Evolutionary conservation across 768 basidiomycete species (phyloP), one percentile per base, ranked within the genome.

Genomic region (Termitomyces heimii): DNA sequence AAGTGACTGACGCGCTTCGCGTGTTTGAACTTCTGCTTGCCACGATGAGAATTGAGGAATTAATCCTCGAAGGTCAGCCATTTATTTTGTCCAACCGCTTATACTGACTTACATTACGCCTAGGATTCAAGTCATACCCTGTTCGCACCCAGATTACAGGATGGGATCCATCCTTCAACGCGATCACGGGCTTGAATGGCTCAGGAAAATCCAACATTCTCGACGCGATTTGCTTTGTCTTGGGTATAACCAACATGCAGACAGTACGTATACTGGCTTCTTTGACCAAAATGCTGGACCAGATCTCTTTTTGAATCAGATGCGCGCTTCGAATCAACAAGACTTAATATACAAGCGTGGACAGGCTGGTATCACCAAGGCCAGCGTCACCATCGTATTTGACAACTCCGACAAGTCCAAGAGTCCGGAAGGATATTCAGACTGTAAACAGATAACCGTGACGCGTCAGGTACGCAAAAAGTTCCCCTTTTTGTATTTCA

Each of bases 301-400:
- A 28, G 50, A 62, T 42, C 59, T 63, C 51, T 56, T 55, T 48
- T 35, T 28, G 12, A 10, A 48, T 24, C 62, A 94, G 93, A 93
- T 97, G 83, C 91, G 94, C 51, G 94, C 92, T 16, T 81, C 89
- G 62, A 98, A 98, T 73, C 90, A 97, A 67, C 90, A 94, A 70
- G 97, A 99, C 69, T 84, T 99, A 64, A 98, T 99, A 55, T 99
- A 99, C 82, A 99, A 99, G 72, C 89, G 97, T 37, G 97, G 97
- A 0, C 95, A 98, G 71, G 95, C 97, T 22, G 97, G 97, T 10
- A 80, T 98, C 58, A 93, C 92, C 12, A 95, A 96, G 76, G 97
- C 97, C 4, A 95, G 92, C 61, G 97, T 99, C 3, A 98, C 97
- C 31, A 94, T 98, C 66, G 95, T 99, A 2, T 99, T 99, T 66